These are phyloP conservation scores for Oryza brachyantha DNA, from an alignment of 176 grass and related monocot genomes.

Conservation along the genomic window DNA sequence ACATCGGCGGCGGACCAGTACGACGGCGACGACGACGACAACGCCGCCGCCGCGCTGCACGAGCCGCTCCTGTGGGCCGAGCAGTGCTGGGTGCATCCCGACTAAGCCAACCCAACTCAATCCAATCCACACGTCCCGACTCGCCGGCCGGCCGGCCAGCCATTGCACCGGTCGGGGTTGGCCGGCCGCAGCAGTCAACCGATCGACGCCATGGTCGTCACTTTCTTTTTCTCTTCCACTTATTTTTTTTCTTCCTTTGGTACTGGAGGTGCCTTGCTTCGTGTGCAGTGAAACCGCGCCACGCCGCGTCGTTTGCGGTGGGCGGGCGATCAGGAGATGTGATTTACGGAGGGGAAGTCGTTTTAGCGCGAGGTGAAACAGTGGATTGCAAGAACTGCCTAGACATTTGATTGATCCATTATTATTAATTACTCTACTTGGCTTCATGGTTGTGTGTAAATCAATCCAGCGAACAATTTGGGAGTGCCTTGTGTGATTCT, in stretches of 20 bases:
- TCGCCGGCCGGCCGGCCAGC: not conserved
- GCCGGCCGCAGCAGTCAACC: not conserved
- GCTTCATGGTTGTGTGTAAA: not conserved
- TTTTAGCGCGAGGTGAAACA: conserved; percentile 12
- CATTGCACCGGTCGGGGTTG: conserved; percentile 21
- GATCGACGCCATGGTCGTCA: not conserved
- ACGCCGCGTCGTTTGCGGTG: not conserved
- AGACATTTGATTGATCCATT: not conserved
- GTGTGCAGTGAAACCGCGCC: not conserved
- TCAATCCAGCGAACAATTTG: not conserved
- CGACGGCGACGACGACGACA: not conserved
- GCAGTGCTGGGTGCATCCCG: conserved; percentile 34
- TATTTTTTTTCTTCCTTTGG: too few relatives aligned
- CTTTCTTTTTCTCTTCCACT: not conserved
- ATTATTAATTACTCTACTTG: not conserved
- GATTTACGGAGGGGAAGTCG: conserved; percentile 24
- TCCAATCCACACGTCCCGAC: not conserved
- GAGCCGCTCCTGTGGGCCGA: conserved; percentile 45
- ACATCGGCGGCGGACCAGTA: conserved; percentile 21
- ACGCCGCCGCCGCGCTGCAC: conserved; percentile 8
- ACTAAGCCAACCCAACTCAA: conserved; percentile 24
- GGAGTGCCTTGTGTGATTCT: not conserved
- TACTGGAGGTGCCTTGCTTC: not conserved
- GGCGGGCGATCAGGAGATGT: conserved; percentile 3
- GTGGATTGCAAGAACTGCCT: not conserved